These are phyloP conservation scores for Comarum palustre DNA, from an alignment of 306 rosid species.

Conservation along the genomic window DNA sequence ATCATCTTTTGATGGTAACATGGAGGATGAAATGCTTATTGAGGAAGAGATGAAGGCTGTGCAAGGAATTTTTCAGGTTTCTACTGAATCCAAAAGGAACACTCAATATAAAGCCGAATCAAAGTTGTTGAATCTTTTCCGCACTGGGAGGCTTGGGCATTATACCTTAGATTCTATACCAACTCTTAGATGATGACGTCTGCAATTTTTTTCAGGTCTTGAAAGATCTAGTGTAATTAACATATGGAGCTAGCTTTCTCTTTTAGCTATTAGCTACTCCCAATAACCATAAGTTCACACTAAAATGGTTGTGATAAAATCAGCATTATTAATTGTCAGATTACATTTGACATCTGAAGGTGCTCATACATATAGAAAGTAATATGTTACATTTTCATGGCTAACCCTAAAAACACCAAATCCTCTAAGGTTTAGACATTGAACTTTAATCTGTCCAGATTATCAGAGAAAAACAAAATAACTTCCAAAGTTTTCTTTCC, in stretches of 20 bases:
- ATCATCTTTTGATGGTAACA: conserved; percentile 49
- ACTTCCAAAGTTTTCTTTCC: background rate
- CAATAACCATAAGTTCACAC: background rate
- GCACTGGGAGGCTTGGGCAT: conserved; percentile 76
- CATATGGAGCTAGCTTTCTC: background rate
- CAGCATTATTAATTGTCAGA: background rate
- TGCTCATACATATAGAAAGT: background rate
- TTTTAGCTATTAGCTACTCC: background rate
- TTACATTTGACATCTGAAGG: background rate
- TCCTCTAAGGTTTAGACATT: no score
- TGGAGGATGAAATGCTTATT: conserved; percentile 45
- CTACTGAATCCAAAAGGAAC: conserved; percentile 33
- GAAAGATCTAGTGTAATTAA: background rate
- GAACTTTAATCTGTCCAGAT: background rate
- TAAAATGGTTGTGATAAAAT: background rate
- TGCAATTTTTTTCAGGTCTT: background rate
- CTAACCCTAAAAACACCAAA: background rate
- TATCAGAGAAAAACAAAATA: background rate
- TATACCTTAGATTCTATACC: conserved; percentile 59
- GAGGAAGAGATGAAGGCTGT: conserved; percentile 45
- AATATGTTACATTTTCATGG: background rate
- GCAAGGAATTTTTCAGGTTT: conserved; percentile 49
- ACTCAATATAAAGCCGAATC: conserved; percentile 47
- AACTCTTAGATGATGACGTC: background rate
- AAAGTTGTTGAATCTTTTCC: conserved; percentile 70